Evolutionary conservation across 2,329 filamentous ascomycete species (phyloP).

Genomic region (Fusarium veterinarium): DNA sequence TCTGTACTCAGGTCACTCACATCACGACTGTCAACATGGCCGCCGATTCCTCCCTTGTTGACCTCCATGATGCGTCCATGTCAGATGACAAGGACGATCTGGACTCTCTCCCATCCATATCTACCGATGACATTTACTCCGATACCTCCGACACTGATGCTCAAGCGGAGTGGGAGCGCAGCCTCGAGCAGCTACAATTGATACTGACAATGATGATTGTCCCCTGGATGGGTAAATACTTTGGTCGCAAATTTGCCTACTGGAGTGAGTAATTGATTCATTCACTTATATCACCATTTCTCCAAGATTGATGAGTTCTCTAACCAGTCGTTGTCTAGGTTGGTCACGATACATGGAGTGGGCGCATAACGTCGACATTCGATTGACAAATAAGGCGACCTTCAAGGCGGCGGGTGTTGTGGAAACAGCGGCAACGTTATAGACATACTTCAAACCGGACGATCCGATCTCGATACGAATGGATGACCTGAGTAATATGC

Average conservation of each 20-base stretch:
- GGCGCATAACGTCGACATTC: conserved; percentile 84
- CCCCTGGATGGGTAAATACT: conserved; percentile 93
- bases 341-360: conserved; percentile 96
- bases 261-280: conserved; percentile 75
- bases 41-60: conserved; percentile 61
- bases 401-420: conserved; percentile 73
- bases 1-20: neutral
- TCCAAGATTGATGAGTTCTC: conserved; percentile 3
- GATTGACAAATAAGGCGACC: conserved; percentile 69
- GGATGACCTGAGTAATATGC: conserved; percentile 5
- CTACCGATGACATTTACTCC: conserved; percentile 66
- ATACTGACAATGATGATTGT: conserved; percentile 94
- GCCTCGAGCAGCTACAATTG: conserved; percentile 91
- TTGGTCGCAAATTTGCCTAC: conserved; percentile 94
- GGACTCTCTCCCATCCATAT: conserved; percentile 72
- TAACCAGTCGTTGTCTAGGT: conserved; percentile 62
- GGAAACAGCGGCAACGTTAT: conserved; percentile 69
- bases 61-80: conserved; percentile 60
- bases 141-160: conserved; percentile 79
- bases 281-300: neutral
- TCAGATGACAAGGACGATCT: conserved; percentile 67
- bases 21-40: conserved; percentile 42
- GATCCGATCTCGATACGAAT: conserved; percentile 1
- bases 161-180: conserved; percentile 94
- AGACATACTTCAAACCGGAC: conserved; percentile 23